Evolutionary conservation across 1,284 basidiomycete species (phyloP).

Genomic region (Ceratobasidium papillatum): DNA sequence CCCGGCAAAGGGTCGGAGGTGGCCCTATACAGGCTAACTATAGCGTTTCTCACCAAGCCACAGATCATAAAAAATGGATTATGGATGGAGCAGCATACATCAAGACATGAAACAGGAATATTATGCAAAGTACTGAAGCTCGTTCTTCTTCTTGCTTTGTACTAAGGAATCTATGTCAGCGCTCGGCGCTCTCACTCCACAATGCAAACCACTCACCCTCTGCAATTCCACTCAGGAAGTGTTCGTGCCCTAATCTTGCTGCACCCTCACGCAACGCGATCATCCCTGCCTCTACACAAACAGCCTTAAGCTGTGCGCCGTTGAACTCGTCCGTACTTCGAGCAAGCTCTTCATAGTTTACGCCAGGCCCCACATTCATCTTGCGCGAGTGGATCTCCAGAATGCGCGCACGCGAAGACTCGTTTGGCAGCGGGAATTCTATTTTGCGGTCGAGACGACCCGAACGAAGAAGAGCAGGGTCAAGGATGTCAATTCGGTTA

Average conservation of each 20-base stretch:
- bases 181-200: background rate
- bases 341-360: slow-evolving; percentile 81
- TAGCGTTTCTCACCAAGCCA: background rate
- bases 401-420: slow-evolving; percentile 75
- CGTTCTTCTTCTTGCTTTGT: slow-evolving; percentile 97
- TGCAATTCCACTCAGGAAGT: slow-evolving; percentile 91
- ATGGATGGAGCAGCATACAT: slow-evolving; percentile 24
- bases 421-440: slow-evolving; percentile 81
- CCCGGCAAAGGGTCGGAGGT: slow-evolving; percentile 6
- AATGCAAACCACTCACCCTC: slow-evolving; percentile 67
- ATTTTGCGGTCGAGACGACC: slow-evolving; percentile 83
- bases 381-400: slow-evolving; percentile 89
- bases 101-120: background rate
- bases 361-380: slow-evolving; percentile 81
- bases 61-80: slow-evolving; percentile 21
- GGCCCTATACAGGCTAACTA: background rate
- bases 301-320: slow-evolving; percentile 82
- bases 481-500: slow-evolving; percentile 97
- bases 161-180: slow-evolving; percentile 19
- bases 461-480: slow-evolving; percentile 78
- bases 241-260: slow-evolving; percentile 88
- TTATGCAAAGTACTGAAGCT: slow-evolving; percentile 89
- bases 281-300: slow-evolving; percentile 99
- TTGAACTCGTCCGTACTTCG: slow-evolving; percentile 82
- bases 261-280: slow-evolving; percentile 95